Base-by-base conservation (phyloP, 2,329 filamentous ascomycete species). In the Talaromyces sp. region DNA sequence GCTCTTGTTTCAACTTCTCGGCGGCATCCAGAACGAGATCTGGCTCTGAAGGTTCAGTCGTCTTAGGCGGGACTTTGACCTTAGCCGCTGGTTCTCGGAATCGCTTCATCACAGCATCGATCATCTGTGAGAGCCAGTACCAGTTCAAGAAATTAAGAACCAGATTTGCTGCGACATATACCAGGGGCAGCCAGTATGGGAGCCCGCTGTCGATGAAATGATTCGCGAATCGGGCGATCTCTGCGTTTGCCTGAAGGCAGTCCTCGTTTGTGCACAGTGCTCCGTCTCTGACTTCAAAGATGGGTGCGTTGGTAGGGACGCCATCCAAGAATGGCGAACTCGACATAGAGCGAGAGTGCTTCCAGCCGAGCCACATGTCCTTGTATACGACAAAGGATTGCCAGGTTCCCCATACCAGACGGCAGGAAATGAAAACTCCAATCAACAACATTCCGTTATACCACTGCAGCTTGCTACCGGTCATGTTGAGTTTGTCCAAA, bases 101-200 rank as follows among this genome's bases (percentile, higher is more conserved):
- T 54, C 86, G 78, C 71, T 85, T 87, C 65, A 84, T 75, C 27
- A 88, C 83, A 10, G 86, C 85, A 68, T 84, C 81, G 55, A 88
- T 84, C 86, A 88, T 88, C 77, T 87, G 87, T 62, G 79, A 79
- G 70, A 88, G 88, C 86, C 86, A 88, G 74, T 82, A 87, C 71
- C 84, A 83, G 69, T 88, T 88, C 60, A 88, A 71, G 27, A 79
- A 77, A 69, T 88, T 88, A 58, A 88, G 78, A n/a, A 81, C 77
- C 32, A 87, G 54, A 67, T 88, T 88, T 22, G 81, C 81, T 8
- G 76, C 75, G 25, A 88, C 75, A 68, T 88, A 88, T 22, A 81
- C 81, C n/a, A 74, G 67, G 0, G 82, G 81, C 42, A 88, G 74
- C 85, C 85, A 88, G 2, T 82, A 70, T 0, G 86, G 86, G 1